Conservation (phyloP, 2,329 filamentous ascomycete genomes). For the Monilinia polystroma region DNA sequence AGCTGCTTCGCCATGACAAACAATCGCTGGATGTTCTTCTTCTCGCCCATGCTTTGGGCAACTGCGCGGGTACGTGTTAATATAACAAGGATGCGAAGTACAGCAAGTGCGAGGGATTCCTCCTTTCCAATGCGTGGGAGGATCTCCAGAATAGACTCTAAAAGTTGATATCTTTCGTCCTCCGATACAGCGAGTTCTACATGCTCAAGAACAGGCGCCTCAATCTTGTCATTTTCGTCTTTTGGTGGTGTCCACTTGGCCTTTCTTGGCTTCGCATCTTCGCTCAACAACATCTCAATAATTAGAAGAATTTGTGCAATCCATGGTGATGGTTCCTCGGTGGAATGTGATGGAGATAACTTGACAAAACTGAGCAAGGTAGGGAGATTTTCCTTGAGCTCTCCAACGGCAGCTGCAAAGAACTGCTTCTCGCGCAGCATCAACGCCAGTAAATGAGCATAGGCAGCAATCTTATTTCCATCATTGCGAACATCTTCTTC, state of each 20-base stretch:
- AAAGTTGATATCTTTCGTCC: slow-evolving; percentile 67
- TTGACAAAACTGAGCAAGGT: slow-evolving; percentile 79
- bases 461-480: slow-evolving; percentile 74
- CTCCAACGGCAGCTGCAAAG: slow-evolving; percentile 72
- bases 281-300: slow-evolving; percentile 83
- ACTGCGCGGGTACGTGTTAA: slow-evolving; percentile 76
- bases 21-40: slow-evolving; percentile 81
- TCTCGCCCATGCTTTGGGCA: slow-evolving; percentile 76
- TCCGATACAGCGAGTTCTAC: slow-evolving; percentile 61
- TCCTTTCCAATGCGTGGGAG: slow-evolving; percentile 87
- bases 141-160: slow-evolving; percentile 77
- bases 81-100: slow-evolving; percentile 81
- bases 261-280: slow-evolving; percentile 78
- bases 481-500: slow-evolving; percentile 54
- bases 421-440: slow-evolving; percentile 81
- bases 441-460: slow-evolving; percentile 86
- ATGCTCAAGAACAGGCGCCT: slow-evolving; percentile 57
- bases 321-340: slow-evolving; percentile 85
- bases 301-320: slow-evolving; percentile 87
- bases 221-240: slow-evolving; percentile 49
- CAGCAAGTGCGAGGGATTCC: slow-evolving; percentile 76
- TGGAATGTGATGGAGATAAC: slow-evolving; percentile 61
- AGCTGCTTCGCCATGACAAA: slow-evolving; percentile 97
- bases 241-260: slow-evolving; percentile 66
- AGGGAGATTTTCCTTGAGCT: slow-evolving; percentile 72